These are phyloP conservation scores for Filobasidium wieringae DNA, from an alignment of 768 basidiomycete species.

Conservation along the genomic window DNA sequence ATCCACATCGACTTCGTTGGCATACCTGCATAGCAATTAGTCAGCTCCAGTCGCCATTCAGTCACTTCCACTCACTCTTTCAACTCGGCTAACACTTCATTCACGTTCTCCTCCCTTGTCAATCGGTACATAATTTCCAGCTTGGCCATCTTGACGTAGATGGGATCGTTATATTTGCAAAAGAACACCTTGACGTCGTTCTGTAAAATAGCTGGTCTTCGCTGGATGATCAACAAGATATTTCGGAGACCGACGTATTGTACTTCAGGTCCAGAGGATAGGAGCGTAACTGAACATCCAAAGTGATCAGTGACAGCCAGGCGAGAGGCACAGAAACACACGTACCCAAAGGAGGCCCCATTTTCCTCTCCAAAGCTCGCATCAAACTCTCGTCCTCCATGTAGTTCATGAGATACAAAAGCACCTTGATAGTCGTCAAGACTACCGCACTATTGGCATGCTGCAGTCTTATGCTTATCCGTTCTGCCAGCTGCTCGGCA, in stretches of 20 bases:
- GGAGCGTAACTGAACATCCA: conserved; percentile 58
- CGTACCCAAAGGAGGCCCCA: conserved; percentile 90
- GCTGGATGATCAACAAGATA: conserved; percentile 91
- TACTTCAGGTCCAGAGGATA: conserved; percentile 95
- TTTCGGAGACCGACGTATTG: conserved; percentile 96
- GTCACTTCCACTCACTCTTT: conserved; percentile 57
- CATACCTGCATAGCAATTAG: conserved; percentile 52
- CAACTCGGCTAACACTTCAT: conserved; percentile 82
- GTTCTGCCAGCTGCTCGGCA: conserved; percentile 89
- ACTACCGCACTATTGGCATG: conserved; percentile 99
- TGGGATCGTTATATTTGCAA: conserved; percentile 99
- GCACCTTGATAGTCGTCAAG: conserved; percentile 89
- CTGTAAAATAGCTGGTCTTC: conserved; percentile 77
- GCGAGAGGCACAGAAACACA: conserved; percentile 1
- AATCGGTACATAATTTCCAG: conserved; percentile 98
- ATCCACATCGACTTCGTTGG: conserved; percentile 94
- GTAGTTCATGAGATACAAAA: conserved; percentile 97
- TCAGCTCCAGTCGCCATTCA: background rate
- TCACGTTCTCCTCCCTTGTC: conserved; percentile 84
- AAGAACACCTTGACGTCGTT: conserved; percentile 99
- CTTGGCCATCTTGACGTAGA: conserved; percentile 96
- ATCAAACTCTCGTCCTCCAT: conserved; percentile 81
- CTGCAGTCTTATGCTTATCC: conserved; percentile 81
- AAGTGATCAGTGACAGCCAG: background rate
- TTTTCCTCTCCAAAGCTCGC: conserved; percentile 86